Base-by-base conservation (phyloP, 176 grass and related monocot genomes). In the Echinochloa phyllopogon region DNA sequence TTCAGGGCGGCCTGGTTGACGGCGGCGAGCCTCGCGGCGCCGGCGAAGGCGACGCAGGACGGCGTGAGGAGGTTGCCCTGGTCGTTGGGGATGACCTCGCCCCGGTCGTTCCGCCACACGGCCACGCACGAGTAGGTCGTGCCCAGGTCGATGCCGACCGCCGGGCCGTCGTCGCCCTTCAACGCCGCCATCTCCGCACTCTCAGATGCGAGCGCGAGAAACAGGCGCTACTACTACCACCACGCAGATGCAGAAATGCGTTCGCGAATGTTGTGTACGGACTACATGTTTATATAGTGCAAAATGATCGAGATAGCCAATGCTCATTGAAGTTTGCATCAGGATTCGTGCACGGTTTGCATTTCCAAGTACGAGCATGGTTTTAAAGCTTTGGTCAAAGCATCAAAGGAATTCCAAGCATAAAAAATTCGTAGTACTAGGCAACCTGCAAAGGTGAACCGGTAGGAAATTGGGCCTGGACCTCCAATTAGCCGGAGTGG, bases 21-120 rank as follows among this genome's bases (percentile, higher is more conserved):
- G 75, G 89, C 92, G 49, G 85, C 84, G 43, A 94, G 42, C 53
- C 84, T 84, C 80, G 82, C 80, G 2, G 65, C 10, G 41, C 82
- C 76, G n/a, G 80, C 91, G 83, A 94, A 94, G 0, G 89, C 92
- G 15, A 94, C 89, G 86, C 89, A 94, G 47, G 92, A 94, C 24
- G 92, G 89, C 16, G 89, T 94, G 76, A 91, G 88, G 69, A 75
- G 86, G 47, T 91, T 89, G 75, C 92, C 92, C 84, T 87, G 86
- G 63, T 87, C 92, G 83, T 89, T 91, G 21, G 80, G 74, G n/a
- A 82, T 82, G 5, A 82, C 68, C 67, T 82, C 67, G 5, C 24
- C 80, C 16, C 24, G 40, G 53, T 33, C 40, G 67, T 17, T 2
- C 16, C 67, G 80, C 80, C 80, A 82, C 53, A 72, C 53, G 5